Conservation (phyloP, 75 land plant genomes). For the Cryptomeria japonica region DNA sequence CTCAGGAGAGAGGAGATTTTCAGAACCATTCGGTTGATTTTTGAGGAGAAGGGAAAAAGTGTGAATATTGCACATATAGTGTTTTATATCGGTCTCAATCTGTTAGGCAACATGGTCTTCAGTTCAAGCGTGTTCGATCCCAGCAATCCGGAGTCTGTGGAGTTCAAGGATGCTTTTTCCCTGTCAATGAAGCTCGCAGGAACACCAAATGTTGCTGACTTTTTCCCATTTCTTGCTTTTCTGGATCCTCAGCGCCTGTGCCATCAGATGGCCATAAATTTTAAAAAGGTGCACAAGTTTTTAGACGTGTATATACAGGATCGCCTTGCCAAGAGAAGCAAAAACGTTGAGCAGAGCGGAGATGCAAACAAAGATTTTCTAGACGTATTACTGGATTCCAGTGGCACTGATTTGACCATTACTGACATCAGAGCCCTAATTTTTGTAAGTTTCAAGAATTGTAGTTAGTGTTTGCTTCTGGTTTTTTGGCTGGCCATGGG, state of each 20-base stretch:
- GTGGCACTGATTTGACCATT: not conserved
- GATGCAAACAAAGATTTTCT: not conserved
- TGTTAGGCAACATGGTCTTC: not conserved
- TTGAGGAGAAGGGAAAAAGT: no score
- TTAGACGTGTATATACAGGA: not conserved
- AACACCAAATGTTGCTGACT: not conserved
- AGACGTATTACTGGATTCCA: not conserved
- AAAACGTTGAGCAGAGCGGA: not conserved
- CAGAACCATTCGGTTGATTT: not conserved
- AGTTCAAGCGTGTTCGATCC: not conserved
- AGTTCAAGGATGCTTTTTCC: not conserved
- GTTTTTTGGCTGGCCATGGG: no score
- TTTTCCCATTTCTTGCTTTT: no score
- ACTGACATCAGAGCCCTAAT: not conserved
- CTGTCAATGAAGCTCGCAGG: not conserved
- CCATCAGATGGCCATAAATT: no score
- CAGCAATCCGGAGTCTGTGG: not conserved
- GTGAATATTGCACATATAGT: no score
- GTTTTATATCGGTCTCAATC: not conserved
- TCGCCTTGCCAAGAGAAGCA: not conserved
- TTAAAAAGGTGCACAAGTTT: no score
- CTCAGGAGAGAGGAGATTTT: no score
- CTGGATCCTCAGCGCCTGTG: no score
- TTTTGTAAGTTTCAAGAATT: no score
- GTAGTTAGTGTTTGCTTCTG: no score